Evolutionary conservation across 1,284 basidiomycete species (phyloP).

Genomic region (Rhodotorula sp.): DNA sequence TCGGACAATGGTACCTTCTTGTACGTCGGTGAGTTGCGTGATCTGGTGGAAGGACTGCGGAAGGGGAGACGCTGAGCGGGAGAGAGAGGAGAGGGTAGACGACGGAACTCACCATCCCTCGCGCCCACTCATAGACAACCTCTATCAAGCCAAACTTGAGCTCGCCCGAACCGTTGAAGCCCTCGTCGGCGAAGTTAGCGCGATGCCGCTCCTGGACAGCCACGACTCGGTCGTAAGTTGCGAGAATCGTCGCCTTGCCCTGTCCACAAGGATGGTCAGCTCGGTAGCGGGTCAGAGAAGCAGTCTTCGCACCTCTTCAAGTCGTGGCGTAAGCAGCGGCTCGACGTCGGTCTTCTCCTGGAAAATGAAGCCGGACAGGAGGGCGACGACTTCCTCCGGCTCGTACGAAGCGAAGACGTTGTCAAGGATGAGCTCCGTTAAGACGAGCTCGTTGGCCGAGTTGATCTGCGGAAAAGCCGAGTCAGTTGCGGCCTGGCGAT

Average conservation of each 20-base stretch:
- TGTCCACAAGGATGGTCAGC: constrained; percentile 23
- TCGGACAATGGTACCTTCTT: constrained; percentile 95
- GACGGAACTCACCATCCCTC: constrained; percentile 73
- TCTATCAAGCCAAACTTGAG: constrained; percentile 89
- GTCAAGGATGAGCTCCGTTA: constrained; percentile 96
- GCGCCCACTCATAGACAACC: constrained; percentile 98
- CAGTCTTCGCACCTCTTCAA: constrained; percentile 56
- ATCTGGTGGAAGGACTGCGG: constrained; percentile 90
- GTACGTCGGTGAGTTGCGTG: constrained; percentile 85
- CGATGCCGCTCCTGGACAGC: constrained; percentile 69
- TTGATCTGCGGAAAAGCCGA: constrained; percentile 67
- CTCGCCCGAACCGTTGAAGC: constrained; percentile 59
- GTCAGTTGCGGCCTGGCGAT: background rate
- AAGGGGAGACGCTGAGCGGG: background rate
- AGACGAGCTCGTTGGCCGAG: constrained; percentile 88
- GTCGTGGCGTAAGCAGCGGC: constrained; percentile 70
- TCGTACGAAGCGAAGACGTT: constrained; percentile 86
- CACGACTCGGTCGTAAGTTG: constrained; percentile 79
- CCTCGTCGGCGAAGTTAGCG: constrained; percentile 69
- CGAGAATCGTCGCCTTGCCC: constrained; percentile 73
- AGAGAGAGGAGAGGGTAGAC: background rate
- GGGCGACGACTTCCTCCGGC: constrained; percentile 94
- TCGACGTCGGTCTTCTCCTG: constrained; percentile 93
- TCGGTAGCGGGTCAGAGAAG: background rate
- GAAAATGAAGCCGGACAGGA: constrained; percentile 94